Evolutionary conservation across 2,329 filamentous ascomycete genomes (phyloP).

Genomic region (Mariannaea elegans): DNA sequence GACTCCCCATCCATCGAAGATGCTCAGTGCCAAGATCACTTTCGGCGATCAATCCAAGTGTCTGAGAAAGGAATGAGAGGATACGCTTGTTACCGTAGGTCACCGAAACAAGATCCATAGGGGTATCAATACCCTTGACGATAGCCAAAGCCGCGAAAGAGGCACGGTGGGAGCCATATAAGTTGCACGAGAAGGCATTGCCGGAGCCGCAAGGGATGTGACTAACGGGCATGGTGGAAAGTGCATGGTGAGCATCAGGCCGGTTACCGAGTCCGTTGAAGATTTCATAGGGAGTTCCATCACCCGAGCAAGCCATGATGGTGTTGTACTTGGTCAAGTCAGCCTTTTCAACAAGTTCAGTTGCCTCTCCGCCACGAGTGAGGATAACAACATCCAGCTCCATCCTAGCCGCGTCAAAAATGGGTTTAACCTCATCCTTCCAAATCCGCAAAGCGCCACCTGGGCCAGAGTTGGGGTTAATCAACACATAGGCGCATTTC

Average conservation of each 20-base stretch:
- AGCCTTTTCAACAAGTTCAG: conserved; percentile 77
- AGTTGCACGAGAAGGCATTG: conserved; percentile 91
- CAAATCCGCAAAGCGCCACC: conserved; percentile 79
- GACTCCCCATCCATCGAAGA: conserved; percentile 89
- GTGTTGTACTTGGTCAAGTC: conserved; percentile 86
- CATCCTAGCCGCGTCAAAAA: conserved; percentile 85
- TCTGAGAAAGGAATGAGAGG: conserved; percentile 90
- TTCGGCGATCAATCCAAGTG: conserved; percentile 90
- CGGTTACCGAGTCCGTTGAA: conserved; percentile 91
- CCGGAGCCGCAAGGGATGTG: conserved; percentile 93
- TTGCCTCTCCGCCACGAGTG: conserved; percentile 76
- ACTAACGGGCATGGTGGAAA: conserved; percentile 80
- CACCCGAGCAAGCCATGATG: conserved; percentile 88
- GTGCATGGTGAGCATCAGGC: conserved; percentile 75
- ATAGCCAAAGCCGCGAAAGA: conserved; percentile 82
- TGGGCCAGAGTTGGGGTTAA: conserved; percentile 92
- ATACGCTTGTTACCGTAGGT: conserved; percentile 80
- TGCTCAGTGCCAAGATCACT: conserved; percentile 89
- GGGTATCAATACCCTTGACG: conserved; percentile 86
- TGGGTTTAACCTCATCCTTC: conserved; percentile 77
- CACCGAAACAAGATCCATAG: conserved; percentile 86
- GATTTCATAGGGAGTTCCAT: conserved; percentile 90
- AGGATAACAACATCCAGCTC: conserved; percentile 78
- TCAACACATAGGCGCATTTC: conserved; percentile 85
- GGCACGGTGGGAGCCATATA: conserved; percentile 81